Evolutionary conservation across 192 early-diverging fungal genomes (phyloP), one percentile per base, ranked within the genome.

Genomic region (Coemansia sp.): DNA sequence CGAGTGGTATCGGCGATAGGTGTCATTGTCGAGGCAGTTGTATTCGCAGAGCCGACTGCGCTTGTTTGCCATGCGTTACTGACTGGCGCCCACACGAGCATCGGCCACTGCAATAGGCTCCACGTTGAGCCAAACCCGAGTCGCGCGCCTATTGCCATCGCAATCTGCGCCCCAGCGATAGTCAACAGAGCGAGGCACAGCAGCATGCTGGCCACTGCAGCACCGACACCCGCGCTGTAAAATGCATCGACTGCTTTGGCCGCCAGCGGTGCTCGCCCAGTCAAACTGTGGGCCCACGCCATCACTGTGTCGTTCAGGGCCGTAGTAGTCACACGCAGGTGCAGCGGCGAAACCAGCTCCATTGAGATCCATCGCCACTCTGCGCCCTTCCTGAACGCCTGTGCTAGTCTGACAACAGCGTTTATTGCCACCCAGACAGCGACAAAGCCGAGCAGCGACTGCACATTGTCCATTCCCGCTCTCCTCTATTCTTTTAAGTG

Each of bases 331-430:
- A 80, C 17, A 0, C 68, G 68, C 19, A 80, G n/a, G 41, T 80
- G 73, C 70, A 80, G 32, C 21, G 73, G 66, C 11, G 78, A 80
- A 25, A 72, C 73, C 41, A 80, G 64, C 60, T 80, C 73, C 4
- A 65, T 69, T 1, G 38, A 46, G 0, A 38, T 2, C 50, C 27
- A 29, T 15, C 44, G 63, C 25, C 29, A 29, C 44, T 48, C 29
- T 36, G 44, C 5, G 29, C 45, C n/a, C 17, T 50, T 29, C 32
- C 44, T 50, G 14, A 29, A 44, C 15, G 31, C 66, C 34, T 48
- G 34, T 3, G 11, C 29, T 19, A 69, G 32, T 23, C 15, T 14
- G 55, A 68, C 68, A 7, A 32, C 62, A 31, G 51, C 11, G 67
- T 74, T 74, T 41, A 67, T 55, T 10, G 41, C 19, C 14, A 38